Conservation (phyloP, 768 basidiomycete species). For the Termitomyces sp. region DNA sequence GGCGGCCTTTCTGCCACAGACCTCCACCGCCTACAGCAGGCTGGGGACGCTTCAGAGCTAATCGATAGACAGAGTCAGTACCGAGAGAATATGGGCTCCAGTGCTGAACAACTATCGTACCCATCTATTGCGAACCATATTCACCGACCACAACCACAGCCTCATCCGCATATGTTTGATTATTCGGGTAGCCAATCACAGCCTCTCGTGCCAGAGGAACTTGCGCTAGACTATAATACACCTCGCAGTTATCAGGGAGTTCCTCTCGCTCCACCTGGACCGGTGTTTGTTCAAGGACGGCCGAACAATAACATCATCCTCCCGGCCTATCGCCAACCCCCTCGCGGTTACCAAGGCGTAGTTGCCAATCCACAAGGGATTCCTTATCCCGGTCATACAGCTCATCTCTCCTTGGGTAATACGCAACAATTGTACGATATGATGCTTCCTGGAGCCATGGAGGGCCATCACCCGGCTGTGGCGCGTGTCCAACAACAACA, state of each 20-base stretch:
- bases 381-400: constrained; percentile 49
- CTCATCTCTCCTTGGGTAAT: constrained; percentile 66
- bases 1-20: constrained; percentile 72
- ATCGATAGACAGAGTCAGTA: constrained; percentile 39
- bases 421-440: constrained; percentile 78
- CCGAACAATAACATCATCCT: constrained; percentile 40
- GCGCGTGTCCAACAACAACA: constrained; percentile 77
- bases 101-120: constrained; percentile 48
- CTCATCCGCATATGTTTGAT: constrained; percentile 42
- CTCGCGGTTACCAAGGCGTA: constrained; percentile 49
- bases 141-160: constrained; percentile 44
- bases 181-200: constrained; percentile 38
- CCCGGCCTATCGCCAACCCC: constrained; percentile 55
- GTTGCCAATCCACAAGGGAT: constrained; percentile 49
- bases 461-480: constrained; percentile 53
- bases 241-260: constrained; percentile 46
- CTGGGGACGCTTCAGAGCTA: constrained; percentile 39
- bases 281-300: constrained; percentile 47
- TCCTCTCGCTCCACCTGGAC: constrained; percentile 23
- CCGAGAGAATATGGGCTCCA: constrained; percentile 33
- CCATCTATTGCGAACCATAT: constrained; percentile 61
- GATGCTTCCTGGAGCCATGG: constrained; percentile 58
- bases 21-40: constrained; percentile 69
- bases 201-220: constrained; percentile 30
- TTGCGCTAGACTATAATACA: constrained; percentile 49